Base-by-base conservation (phyloP, 2,329 filamentous ascomycete genomes). In the Botrytis sinoallii region DNA sequence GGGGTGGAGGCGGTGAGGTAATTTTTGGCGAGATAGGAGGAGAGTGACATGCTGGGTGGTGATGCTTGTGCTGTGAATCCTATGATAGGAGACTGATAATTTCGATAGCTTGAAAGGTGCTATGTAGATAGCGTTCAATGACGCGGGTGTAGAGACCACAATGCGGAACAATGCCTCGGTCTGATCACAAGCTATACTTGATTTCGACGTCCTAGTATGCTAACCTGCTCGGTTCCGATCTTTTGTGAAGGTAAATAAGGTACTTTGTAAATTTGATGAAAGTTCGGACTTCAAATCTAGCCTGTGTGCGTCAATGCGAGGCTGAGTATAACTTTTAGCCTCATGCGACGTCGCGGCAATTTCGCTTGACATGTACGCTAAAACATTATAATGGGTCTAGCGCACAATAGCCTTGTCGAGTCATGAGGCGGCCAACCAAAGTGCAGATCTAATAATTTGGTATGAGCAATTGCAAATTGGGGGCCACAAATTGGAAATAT, bases 11-110 rank as follows among this genome's bases (percentile, higher is more conserved):
- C 90, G 2, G 88, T 93, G 68, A 99, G 90, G 82, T 99, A 99
- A 82, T 94, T 96, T 76, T 93, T 92, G 55, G 95, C 95, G 52
- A 99, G 89, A 81, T 98, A 99, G 80, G 91, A 90, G 74, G 94
- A 91, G 77, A 98, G 88, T 14, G 84, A 86, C 88, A 91, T 91
- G 76, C 75, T 81, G n/a, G 8, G n/a, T 29, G 38, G n/a, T 57
- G n/a, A 4, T 22, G 10, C 3, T 25, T 32, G 38, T 46, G 18
- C 29, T 32, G 40, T 46, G 42, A 22, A 48, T 48, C 46, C 20
- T 48, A 22, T 46, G 25, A 57, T 29, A 57, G 52, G n/a, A 57
- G n/a, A 18, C 52, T 16, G n/a, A 57, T 57, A 29, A 18, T n/a
- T 57, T 18, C n/a, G 52, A 29, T 29, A 18, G 52, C 52, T 57